These are phyloP conservation scores for Trichophyton equinum DNA, from an alignment of 2,329 filamentous ascomycete genomes.

Conservation along the genomic window DNA sequence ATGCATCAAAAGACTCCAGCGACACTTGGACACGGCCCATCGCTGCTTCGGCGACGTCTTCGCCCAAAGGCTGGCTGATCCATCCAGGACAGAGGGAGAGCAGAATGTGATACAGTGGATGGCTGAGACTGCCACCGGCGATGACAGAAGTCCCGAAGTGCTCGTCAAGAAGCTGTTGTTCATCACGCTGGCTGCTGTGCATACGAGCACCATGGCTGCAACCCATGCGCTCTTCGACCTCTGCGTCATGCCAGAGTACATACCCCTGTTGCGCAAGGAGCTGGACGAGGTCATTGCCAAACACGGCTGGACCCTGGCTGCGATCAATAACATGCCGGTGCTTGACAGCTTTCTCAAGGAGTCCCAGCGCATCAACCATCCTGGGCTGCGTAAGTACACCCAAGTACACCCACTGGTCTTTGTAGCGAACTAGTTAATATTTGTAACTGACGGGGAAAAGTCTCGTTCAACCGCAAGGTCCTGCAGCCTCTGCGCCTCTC, in stretches of 20 bases:
- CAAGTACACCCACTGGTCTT: background rate
- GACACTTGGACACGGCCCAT: too few species aligned
- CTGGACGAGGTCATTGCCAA: too few species aligned
- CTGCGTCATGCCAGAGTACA: slow-evolving; percentile 13
- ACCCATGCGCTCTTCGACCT: slow-evolving; percentile 16
- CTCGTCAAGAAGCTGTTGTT: slow-evolving; percentile 10
- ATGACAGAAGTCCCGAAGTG: slow-evolving; percentile 3
- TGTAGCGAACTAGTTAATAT: too few species aligned
- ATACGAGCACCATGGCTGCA: slow-evolving; percentile 12
- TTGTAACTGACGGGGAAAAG: too few species aligned
- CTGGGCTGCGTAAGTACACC: slow-evolving; percentile 8
- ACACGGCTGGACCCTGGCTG: too few species aligned
- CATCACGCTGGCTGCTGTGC: slow-evolving; percentile 10
- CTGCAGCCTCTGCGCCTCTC: slow-evolving; percentile 14
- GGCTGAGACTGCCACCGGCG: background rate
- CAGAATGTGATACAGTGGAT: slow-evolving; percentile 1
- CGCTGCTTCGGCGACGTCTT: too few species aligned
- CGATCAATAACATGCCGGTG: too few species aligned
- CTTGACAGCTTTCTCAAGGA: slow-evolving; percentile 19
- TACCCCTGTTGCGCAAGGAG: slow-evolving; percentile 12
- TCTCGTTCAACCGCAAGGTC: slow-evolving; percentile 8
- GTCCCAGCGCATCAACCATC: slow-evolving; percentile 14
- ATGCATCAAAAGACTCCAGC: too few species aligned
- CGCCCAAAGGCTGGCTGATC: too few species aligned
- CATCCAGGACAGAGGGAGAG: too few species aligned